Conservation (phyloP, 2,329 filamentous ascomycete genomes). For the Colletotrichum truncatum region DNA sequence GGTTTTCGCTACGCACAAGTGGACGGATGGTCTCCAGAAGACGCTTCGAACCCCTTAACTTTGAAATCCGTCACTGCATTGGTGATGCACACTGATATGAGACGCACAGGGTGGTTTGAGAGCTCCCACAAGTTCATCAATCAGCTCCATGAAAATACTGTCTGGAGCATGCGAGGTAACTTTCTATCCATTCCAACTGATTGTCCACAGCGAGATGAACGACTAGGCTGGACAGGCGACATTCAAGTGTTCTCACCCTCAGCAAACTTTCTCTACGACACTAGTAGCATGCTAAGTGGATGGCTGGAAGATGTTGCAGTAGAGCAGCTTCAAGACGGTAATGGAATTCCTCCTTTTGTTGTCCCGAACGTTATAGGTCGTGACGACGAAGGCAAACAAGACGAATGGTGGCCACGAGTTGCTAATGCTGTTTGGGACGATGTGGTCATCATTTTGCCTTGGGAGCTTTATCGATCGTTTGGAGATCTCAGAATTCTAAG, state of each 20-base stretch:
- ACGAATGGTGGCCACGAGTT: not conserved
- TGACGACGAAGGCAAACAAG: not conserved
- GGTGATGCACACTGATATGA: slow-evolving; percentile 61
- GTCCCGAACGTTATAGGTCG: not conserved
- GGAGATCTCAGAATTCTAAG: slow-evolving; percentile 46
- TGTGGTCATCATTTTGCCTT: slow-evolving; percentile 49
- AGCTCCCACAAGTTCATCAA: slow-evolving; percentile 63
- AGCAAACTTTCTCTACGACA: slow-evolving; percentile 62
- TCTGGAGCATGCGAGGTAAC: slow-evolving; percentile 67
- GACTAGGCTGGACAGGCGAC: slow-evolving; percentile 63
- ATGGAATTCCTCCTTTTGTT: slow-evolving; percentile 35
- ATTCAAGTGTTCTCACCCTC: slow-evolving; percentile 59
- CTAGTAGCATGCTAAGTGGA: slow-evolving; percentile 55
- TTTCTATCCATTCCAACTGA: slow-evolving; percentile 67
- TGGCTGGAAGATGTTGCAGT: slow-evolving; percentile 59
- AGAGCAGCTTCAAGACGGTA: slow-evolving; percentile 35
- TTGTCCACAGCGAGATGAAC: slow-evolving; percentile 64
- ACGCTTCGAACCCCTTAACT: slow-evolving; percentile 30
- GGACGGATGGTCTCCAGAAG: slow-evolving; percentile 48
- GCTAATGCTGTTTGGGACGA: slow-evolving; percentile 51
- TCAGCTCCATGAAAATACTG: slow-evolving; percentile 61
- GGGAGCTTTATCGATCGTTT: slow-evolving; percentile 48
- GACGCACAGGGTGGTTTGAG: slow-evolving; percentile 56
- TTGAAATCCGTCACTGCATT: slow-evolving; percentile 37
- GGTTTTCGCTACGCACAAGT: slow-evolving; percentile 62